These are phyloP conservation scores for Noccaea caerulescens DNA, from an alignment of 345 rosid species.

Conservation along the genomic window DNA sequence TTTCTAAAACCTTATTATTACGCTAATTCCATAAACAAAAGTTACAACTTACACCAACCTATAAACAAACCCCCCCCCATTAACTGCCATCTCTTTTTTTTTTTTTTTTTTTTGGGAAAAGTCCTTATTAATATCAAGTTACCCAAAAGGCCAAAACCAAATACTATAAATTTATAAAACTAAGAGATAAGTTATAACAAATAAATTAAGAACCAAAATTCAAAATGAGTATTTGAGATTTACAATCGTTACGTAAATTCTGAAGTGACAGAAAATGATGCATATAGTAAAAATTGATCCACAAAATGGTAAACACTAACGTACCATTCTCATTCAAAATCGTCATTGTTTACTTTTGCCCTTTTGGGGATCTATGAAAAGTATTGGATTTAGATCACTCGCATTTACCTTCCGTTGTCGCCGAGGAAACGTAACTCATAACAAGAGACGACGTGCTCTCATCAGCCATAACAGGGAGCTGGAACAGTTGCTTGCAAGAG, in stretches of 20 bases:
- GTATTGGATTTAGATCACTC: constrained; percentile 12
- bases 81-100: constrained; percentile 12
- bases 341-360: not conserved
- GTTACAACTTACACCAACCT: constrained; percentile 34
- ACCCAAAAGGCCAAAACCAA: not conserved
- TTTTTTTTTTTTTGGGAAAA: not conserved
- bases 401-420: constrained; percentile 35
- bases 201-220: not conserved
- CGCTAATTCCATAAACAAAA: constrained; percentile 13
- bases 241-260: not conserved
- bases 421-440: constrained; percentile 39
- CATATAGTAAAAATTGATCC: constrained; percentile 17
- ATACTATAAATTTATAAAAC: not conserved
- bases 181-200: not conserved
- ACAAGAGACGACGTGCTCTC: constrained; percentile 40
- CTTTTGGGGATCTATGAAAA: constrained; percentile 14
- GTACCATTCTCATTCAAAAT: not conserved
- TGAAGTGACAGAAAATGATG: not conserved
- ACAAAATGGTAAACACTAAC: constrained; percentile 11
- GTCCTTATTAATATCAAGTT: not conserved
- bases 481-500: constrained; percentile 71
- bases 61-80: constrained; percentile 32
- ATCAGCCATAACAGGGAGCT: constrained; percentile 41
- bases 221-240: not conserved
- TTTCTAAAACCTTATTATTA: constrained; percentile 30